Evolutionary conservation across 257 asterid species (phyloP), one percentile per base, ranked within the genome.

Genomic region (Gentiana straminea): DNA sequence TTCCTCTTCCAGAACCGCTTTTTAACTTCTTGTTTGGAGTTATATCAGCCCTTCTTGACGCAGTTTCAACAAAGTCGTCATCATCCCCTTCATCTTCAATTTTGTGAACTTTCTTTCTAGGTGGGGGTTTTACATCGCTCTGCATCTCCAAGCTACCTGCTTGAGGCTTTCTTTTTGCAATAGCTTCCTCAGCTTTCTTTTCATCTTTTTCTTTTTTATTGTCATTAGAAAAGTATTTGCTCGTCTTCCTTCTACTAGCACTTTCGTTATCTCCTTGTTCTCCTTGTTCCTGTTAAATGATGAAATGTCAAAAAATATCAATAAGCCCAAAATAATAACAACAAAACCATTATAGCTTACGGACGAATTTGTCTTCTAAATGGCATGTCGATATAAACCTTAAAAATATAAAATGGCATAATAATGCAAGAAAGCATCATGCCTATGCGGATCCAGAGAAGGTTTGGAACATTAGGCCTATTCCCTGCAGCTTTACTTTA

Each of bases 161-260:
- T 63, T 71, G 77, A 44, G 79, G 76, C 76, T 79, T 87, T 73
- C 82, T 81, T 69, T 79, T 81, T 8, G 68, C 63, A 63, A 88
- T 60, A 37, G 64, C 68, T 73, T 79, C 88, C 69, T 79, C 86
- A 57, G 68, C 76, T 51, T 76, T 83, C 73, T 65, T 75, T 68
- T 73, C 94, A 58, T 73, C 80, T 57, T 79, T 81, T 35, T 55
- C 66, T 56, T 57, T 69, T 54, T 71, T 76, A 45, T 62, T 78
- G 36, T 81, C 81, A 53, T 80, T 70, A 51, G 79, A 74, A 75
- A 92, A 92, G 72, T 87, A 92, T 77, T 88, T 92, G 68, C 98
- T 92, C 36, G 95, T 88, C 81, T 85, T 92, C 85, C 81, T 78
- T 66, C 98, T 75, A 58, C 86, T 73, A 11, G 84, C 55, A 70